A percentile compares a stretch with the other conserved stretches of the same genome.
Conservation (phyloP, 495 filamentous ascomycete species). For the Trichoderma erinaceum region DNA sequence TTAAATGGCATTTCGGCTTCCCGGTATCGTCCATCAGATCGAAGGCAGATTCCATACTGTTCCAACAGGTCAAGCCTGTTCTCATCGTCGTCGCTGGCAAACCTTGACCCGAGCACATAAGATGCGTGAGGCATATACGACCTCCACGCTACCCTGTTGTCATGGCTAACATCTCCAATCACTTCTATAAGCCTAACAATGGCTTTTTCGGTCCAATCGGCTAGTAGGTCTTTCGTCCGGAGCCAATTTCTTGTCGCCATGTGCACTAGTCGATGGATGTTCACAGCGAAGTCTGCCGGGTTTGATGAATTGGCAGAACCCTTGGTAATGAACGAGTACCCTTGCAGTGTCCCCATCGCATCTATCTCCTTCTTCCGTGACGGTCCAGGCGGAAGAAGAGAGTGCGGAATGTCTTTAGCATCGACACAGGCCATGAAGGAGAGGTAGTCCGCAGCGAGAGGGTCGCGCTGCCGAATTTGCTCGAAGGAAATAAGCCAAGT, state of each 20-base stretch:
- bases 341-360: slow-evolving; percentile 30
- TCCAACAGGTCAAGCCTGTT: too few species aligned
- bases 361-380: slow-evolving; percentile 18
- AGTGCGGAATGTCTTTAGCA: slow-evolving; percentile 30
- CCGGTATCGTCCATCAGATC: slow-evolving; percentile 27
- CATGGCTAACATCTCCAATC: slow-evolving; percentile 19
- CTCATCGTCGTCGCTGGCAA: too few species aligned
- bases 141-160: slow-evolving; percentile 23
- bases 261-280: slow-evolving; percentile 45
- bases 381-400: slow-evolving; percentile 23
- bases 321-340: slow-evolving; percentile 29
- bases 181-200: slow-evolving; percentile 22
- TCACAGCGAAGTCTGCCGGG: slow-evolving; percentile 20
- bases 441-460: slow-evolving; percentile 33
- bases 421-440: slow-evolving; percentile 42
- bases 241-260: slow-evolving; percentile 37
- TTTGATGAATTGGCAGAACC: too few species aligned
- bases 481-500: slow-evolving; percentile 53
- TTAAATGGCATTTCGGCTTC: slow-evolving; percentile 31
- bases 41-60: background rate
- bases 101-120: background rate
- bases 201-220: slow-evolving; percentile 19
- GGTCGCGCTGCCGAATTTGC: slow-evolving; percentile 34
- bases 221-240: slow-evolving; percentile 13
- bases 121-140: slow-evolving; percentile 29